A percentile compares a stretch with the other conserved stretches of the same genome.
Evolutionary conservation across 352 stramenopile species (phyloP).

Genomic region (Paralagenidium karlingii): DNA sequence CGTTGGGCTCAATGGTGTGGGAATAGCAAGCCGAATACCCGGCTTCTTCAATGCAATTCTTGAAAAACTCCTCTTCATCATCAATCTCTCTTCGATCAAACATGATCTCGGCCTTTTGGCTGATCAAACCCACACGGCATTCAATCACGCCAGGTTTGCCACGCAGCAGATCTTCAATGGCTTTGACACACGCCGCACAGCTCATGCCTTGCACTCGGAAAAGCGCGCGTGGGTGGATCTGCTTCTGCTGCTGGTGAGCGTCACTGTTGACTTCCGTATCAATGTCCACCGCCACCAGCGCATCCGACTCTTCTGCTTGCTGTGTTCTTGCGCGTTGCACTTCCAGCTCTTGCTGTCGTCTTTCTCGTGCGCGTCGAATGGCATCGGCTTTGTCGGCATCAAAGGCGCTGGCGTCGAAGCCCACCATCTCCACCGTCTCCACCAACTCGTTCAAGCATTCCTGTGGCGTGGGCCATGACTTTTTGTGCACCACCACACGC

Average conservation of each 20-base stretch:
- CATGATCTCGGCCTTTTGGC: constrained; percentile 71
- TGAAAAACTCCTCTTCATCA: constrained; percentile 32
- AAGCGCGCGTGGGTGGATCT: constrained; percentile 46
- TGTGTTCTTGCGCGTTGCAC: background rate
- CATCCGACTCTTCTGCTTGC: constrained; percentile 7
- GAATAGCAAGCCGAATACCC: constrained; percentile 73
- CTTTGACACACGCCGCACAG: constrained; percentile 78
- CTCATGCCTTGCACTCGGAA: constrained; percentile 82
- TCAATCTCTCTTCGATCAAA: constrained; percentile 66
- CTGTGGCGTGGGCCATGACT: constrained; percentile 29
- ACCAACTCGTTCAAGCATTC: constrained; percentile 51
- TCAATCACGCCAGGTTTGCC: constrained; percentile 51
- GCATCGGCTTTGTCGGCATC: constrained; percentile 35
- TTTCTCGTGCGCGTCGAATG: constrained; percentile 22
- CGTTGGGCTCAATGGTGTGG: constrained; percentile 43
- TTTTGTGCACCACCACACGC: constrained; percentile 31
- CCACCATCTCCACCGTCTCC: constrained; percentile 69
- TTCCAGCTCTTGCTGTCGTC: constrained; percentile 15
- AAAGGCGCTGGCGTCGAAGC: constrained; percentile 44
- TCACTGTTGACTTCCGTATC: background rate
- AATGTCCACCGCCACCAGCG: background rate
- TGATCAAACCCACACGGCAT: constrained; percentile 74
- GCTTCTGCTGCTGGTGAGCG: background rate
- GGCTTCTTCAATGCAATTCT: constrained; percentile 48
- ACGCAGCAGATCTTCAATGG: constrained; percentile 67